phyloP scores from a whole-genome alignment of 2,329 filamentous ascomycete species.

The Dendryphion nanum region DNA sequence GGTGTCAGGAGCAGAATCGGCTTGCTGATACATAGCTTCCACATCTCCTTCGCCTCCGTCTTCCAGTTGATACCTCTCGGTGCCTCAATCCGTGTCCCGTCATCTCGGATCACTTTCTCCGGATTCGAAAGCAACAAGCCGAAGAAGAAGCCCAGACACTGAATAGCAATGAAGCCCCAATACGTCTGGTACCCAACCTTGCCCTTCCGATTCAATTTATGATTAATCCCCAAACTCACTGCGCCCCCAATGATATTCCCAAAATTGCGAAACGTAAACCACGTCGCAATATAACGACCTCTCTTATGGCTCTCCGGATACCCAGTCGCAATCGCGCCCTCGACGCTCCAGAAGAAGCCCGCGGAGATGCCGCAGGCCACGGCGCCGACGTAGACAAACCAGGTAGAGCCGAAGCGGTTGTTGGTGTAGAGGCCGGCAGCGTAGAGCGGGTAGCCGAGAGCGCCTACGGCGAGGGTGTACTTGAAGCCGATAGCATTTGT shows the following conservation, averaged over 20 bases:
- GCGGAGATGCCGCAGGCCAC: slow-evolving; percentile 28
- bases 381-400: slow-evolving; percentile 20
- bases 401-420: slow-evolving; percentile 15
- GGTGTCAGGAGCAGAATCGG: slow-evolving; percentile 50
- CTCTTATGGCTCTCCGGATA: slow-evolving; percentile 45
- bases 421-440: slow-evolving; percentile 18
- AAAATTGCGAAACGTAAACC: slow-evolving; percentile 53
- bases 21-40: slow-evolving; percentile 44
- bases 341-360: slow-evolving; percentile 38
- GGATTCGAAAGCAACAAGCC: slow-evolving; percentile 46
- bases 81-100: slow-evolving; percentile 38
- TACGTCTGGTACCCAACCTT: slow-evolving; percentile 46
- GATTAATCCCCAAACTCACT: slow-evolving; percentile 51
- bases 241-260: slow-evolving; percentile 54
- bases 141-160: slow-evolving; percentile 46
- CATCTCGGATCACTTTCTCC: slow-evolving; percentile 42
- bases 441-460: slow-evolving; percentile 16
- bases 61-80: slow-evolving; percentile 27
- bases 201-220: slow-evolving; percentile 40
- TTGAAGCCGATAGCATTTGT: slow-evolving; percentile 46
- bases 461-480: slow-evolving; percentile 17
- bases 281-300: slow-evolving; percentile 45
- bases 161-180: slow-evolving; percentile 42
- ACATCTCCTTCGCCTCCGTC: slow-evolving; percentile 37
- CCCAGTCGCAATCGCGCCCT: slow-evolving; percentile 39